Evolutionary conservation across 257 asterid genomes (phyloP).

Genomic region (Oldenlandia corymbosa): DNA sequence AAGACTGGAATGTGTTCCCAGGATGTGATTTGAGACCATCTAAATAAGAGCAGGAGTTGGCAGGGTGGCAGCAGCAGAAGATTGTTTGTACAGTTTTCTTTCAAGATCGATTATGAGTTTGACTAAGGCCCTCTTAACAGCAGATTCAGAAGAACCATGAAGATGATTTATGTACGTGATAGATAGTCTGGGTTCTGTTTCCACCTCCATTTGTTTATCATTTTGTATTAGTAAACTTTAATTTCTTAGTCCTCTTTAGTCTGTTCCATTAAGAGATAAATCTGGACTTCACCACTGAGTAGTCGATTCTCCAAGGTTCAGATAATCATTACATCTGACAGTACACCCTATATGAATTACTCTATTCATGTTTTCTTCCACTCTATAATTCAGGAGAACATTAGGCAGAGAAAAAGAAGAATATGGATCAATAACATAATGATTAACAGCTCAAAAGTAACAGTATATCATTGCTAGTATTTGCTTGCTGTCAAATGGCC

Average conservation of each 20-base stretch:
- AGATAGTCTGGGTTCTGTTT: neutral
- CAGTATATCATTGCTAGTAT: neutral
- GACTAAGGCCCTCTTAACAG: neutral
- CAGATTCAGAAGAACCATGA: neutral
- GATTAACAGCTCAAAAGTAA: neutral
- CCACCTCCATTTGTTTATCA: slow-evolving; percentile 1
- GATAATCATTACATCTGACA: neutral
- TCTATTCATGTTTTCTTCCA: neutral
- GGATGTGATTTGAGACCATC: neutral
- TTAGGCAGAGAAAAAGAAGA: slow-evolving; percentile 5
- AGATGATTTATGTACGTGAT: neutral
- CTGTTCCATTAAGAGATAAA: neutral
- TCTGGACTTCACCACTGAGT: neutral
- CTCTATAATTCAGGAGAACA: neutral
- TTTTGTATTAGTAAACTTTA: neutral
- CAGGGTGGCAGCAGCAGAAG: slow-evolving; percentile 13
- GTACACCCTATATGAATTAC: neutral
- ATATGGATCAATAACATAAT: neutral
- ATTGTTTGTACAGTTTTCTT: slow-evolving; percentile 18
- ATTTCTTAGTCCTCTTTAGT: neutral
- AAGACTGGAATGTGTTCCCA: neutral
- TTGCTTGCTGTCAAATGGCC: too few species aligned
- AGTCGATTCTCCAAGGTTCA: neutral
- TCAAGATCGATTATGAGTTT: neutral
- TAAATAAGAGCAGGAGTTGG: slow-evolving; percentile 15